These are phyloP conservation scores for Quercus tomentella DNA, from an alignment of 331 rosid genomes.

Conservation along the genomic window DNA sequence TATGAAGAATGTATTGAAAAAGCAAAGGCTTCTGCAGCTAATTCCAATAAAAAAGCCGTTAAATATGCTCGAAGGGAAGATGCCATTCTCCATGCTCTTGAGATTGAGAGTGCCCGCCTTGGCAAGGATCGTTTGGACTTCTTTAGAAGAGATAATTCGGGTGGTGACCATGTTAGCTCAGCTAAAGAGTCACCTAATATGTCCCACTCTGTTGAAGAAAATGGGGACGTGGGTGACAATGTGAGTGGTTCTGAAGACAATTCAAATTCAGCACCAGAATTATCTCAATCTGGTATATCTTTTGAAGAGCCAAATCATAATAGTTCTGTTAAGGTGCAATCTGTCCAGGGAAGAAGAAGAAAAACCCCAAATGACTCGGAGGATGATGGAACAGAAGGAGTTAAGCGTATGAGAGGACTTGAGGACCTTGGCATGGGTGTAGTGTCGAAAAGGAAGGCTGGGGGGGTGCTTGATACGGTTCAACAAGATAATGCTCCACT, in stretches of 20 bases:
- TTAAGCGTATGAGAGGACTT: constrained; percentile 97
- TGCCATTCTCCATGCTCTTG: constrained; percentile 98
- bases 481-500: constrained; percentile 54
- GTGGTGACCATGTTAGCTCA: constrained; percentile 38
- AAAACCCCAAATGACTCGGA: constrained; percentile 97
- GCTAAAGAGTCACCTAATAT: constrained; percentile 44
- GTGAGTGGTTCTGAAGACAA: constrained; percentile 60
- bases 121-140: constrained; percentile 51
- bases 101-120: constrained; percentile 65
- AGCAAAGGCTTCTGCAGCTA: constrained; percentile 87
- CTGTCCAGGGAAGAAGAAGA: constrained; percentile 73
- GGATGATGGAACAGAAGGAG: constrained; percentile 97
- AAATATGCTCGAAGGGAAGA: constrained; percentile 99
- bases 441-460: constrained; percentile 49
- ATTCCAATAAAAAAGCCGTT: constrained; percentile 71
- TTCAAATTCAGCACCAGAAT: constrained; percentile 74
- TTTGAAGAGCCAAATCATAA: constrained; percentile 82
- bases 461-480: constrained; percentile 50
- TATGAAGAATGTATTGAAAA: constrained; percentile 87
- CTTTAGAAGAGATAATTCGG: constrained; percentile 41
- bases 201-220: constrained; percentile 48
- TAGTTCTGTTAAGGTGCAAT: constrained; percentile 63
- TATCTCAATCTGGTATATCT: constrained; percentile 88
- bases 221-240: constrained; percentile 46
- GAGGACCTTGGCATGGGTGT: constrained; percentile 81